A percentile compares a stretch with the other conserved stretches of the same genome.
Evolutionary conservation across 768 basidiomycete species (phyloP).

Genomic region (Phylloporus sp.): DNA sequence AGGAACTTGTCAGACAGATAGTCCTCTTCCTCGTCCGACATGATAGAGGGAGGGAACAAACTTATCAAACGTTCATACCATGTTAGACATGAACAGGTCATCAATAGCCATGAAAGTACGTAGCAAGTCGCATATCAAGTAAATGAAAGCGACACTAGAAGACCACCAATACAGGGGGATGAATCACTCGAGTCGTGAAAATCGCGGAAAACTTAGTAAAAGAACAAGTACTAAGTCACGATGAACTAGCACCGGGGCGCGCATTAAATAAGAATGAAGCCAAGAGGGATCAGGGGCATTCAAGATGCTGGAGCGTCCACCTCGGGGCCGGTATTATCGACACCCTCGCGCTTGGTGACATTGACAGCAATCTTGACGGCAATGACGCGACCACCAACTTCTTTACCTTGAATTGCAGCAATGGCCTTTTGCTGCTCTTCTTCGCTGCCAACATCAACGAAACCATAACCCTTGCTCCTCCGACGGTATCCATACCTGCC

Average conservation of each 20-base stretch:
- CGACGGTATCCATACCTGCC: constrained; percentile 78
- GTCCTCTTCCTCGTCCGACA: constrained; percentile 73
- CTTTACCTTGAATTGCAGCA: constrained; percentile 79
- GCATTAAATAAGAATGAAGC: constrained; percentile 28
- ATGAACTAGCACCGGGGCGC: constrained; percentile 20
- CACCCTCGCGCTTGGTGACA: constrained; percentile 58
- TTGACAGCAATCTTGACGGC: constrained; percentile 97
- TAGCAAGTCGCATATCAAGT: constrained; percentile 22
- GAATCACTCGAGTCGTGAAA: constrained; percentile 32
- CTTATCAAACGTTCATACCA: constrained; percentile 11
- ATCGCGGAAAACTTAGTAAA: constrained; percentile 37
- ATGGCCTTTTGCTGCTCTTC: constrained; percentile 92
- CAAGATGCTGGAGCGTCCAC: constrained; percentile 28
- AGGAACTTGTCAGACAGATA: constrained; percentile 90
- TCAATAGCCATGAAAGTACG: constrained; percentile 29
- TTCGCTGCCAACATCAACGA: constrained; percentile 90
- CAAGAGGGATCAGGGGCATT: constrained; percentile 26
- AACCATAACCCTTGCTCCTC: constrained; percentile 95
- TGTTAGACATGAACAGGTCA: constrained; percentile 22
- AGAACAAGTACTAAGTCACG: constrained; percentile 33
- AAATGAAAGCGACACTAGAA: constrained; percentile 34
- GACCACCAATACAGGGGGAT: constrained; percentile 34
- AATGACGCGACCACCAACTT: constrained; percentile 79
- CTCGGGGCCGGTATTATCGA: constrained; percentile 34
- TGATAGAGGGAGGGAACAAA: constrained; percentile 30